phyloP scores from a whole-genome alignment of 148 eudicot genomes.

The Rhododendron griersonianum region DNA sequence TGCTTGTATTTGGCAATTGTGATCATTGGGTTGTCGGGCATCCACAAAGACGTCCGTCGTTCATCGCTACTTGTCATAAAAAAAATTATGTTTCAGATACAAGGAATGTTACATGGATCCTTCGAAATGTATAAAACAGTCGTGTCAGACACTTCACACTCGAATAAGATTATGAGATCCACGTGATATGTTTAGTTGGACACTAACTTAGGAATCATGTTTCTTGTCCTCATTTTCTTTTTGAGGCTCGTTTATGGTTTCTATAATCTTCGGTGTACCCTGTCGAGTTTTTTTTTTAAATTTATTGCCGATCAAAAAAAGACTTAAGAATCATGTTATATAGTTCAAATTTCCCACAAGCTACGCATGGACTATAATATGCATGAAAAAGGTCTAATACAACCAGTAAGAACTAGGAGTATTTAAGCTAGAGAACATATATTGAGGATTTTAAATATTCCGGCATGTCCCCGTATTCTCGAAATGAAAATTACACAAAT shows the following conservation, averaged over 20 bases:
- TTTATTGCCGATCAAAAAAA: no score
- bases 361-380: neutral
- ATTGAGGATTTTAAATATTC: neutral
- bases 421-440: neutral
- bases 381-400: neutral
- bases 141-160: neutral
- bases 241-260: no score
- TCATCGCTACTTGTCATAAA: neutral
- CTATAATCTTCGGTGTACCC: no score
- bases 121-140: neutral
- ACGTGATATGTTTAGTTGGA: neutral
- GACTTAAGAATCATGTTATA: no score
- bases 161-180: neutral
- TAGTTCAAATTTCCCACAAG: neutral
- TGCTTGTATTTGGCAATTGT: neutral
- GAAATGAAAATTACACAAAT: neutral
- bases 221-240: no score
- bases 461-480: neutral
- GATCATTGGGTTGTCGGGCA: constrained; percentile 10
- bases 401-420: neutral
- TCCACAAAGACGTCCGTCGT: neutral
- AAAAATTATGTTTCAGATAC: neutral
- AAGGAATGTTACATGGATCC: neutral
- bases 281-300: no score
- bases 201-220: neutral